Base-by-base conservation (phyloP, 192 early-diverging fungal species). In the Coemansia sp. region DNA sequence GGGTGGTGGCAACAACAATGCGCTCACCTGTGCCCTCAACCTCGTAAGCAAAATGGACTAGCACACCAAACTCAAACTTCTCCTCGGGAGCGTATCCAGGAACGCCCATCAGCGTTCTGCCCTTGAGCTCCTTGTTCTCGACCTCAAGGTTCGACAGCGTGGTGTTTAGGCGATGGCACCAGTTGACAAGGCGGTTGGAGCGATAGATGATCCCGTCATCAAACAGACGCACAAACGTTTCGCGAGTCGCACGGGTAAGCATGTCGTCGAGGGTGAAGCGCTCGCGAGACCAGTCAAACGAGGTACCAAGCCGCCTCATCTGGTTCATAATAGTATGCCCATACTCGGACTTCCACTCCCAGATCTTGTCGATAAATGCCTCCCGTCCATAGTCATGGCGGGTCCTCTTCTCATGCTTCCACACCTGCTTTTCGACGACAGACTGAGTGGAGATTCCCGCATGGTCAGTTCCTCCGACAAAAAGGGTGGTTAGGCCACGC, bases 51-150 rank as follows among this genome's bases (percentile, higher is more conserved):
- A 99, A 99, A 37, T 91, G 91, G 43, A 94, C 90, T 68, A 99
- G 79, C 37, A 98, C 94, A 77, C 97, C 97, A 87, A 99, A 99
- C 84, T 99, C 95, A 71, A 98, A 95, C 82, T 95, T 93, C 74
- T 96, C 93, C 52, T 92, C 87, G 56, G 87, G 72, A 35, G 92
- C 93, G 67, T 99, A 97, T 57, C 97, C 97, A 10, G 96, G 93
- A 9, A 98, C 92, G 61, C 65, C 81, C 84, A 95, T 66, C 61
- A 96, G 71, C 15, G 93, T 97, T 52, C 91, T 84, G 58, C 94
- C 94, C 55, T 88, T 59, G 40, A 99, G 59, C 67, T 96, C 94
- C 73, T 87, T 87, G 79, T 93, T 91, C 31, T 99, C 95, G 46
- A 96, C 93, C 84, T 99, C 97, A 31, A 99, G 77, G 72, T 95